Conservation (phyloP, 345 rosid genomes). For the Eucalyptus curtisii region DNA sequence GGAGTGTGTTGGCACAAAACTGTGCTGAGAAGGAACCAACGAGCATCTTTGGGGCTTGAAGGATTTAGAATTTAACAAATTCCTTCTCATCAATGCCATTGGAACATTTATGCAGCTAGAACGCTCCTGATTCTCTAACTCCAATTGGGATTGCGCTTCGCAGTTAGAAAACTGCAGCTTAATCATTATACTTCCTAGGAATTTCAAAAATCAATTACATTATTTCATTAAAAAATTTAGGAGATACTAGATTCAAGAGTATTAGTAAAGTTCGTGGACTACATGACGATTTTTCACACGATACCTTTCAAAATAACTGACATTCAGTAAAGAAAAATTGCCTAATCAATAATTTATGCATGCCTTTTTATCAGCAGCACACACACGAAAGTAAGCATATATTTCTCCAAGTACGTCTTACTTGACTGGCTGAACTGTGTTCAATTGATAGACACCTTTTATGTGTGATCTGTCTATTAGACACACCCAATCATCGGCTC, state of each 20-base stretch:
- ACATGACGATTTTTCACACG: neutral
- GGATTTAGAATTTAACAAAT: neutral
- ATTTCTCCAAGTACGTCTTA: neutral
- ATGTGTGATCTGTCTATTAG: neutral
- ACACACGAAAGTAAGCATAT: neutral
- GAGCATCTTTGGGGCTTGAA: neutral
- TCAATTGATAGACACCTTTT: neutral
- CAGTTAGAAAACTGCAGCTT: neutral
- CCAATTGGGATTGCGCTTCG: neutral
- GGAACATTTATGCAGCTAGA: neutral
- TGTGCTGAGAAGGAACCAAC: neutral
- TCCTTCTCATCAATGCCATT: neutral
- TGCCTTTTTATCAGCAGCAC: neutral
- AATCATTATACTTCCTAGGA: neutral
- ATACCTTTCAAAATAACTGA: neutral
- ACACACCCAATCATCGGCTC: neutral
- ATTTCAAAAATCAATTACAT: neutral
- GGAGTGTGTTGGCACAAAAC: neutral
- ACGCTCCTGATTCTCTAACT: neutral
- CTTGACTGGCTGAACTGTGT: neutral
- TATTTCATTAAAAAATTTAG: neutral
- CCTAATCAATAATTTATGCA: neutral
- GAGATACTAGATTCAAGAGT: neutral
- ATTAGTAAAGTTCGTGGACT: neutral
- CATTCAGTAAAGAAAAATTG: neutral